Conservation (phyloP, 2,329 filamentous ascomycete genomes). For the Microcyclospora pomicola region DNA sequence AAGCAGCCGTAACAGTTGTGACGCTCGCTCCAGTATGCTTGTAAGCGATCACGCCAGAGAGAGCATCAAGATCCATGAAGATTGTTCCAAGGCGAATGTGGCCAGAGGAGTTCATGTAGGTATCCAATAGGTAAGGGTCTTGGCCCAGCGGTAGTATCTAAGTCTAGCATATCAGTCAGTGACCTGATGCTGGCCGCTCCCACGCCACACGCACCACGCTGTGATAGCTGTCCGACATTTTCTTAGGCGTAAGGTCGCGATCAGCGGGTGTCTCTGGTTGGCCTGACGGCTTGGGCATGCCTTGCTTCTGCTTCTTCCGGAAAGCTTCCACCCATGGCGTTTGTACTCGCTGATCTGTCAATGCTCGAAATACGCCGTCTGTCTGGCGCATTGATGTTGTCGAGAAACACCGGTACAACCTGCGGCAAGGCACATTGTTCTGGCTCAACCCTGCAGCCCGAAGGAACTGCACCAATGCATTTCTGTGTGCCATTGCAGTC, state of each 20-base stretch:
- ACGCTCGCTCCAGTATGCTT: conserved; percentile 54
- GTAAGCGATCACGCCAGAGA: conserved; percentile 64
- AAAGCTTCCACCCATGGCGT: conserved; percentile 59
- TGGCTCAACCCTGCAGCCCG: too few relatives aligned
- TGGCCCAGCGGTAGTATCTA: conserved; percentile 54
- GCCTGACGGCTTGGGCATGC: conserved; percentile 18
- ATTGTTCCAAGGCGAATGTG: conserved; percentile 61
- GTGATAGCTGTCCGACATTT: conserved; percentile 59
- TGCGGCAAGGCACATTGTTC: too few relatives aligned
- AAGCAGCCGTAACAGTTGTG: conserved; percentile 50
- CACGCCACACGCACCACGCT: conserved; percentile 40
- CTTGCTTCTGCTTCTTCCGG: conserved; percentile 33
- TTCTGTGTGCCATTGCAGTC: too few relatives aligned
- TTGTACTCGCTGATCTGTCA: conserved; percentile 46
- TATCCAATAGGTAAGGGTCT: conserved; percentile 65
- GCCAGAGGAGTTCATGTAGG: conserved; percentile 62
- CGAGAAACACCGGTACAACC: too few relatives aligned
- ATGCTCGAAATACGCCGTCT: conserved; percentile 47
- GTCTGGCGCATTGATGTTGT: conserved; percentile 18
- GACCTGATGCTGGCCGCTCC: conserved; percentile 1
- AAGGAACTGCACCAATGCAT: too few relatives aligned
- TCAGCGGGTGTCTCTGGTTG: conserved; percentile 27
- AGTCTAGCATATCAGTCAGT: conserved; percentile 16
- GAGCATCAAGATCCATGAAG: conserved; percentile 67
- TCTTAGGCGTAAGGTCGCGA: conserved; percentile 49